Evolutionary conservation across 306 rosid species (phyloP).

Genomic region (Prunus fruticosa): DNA sequence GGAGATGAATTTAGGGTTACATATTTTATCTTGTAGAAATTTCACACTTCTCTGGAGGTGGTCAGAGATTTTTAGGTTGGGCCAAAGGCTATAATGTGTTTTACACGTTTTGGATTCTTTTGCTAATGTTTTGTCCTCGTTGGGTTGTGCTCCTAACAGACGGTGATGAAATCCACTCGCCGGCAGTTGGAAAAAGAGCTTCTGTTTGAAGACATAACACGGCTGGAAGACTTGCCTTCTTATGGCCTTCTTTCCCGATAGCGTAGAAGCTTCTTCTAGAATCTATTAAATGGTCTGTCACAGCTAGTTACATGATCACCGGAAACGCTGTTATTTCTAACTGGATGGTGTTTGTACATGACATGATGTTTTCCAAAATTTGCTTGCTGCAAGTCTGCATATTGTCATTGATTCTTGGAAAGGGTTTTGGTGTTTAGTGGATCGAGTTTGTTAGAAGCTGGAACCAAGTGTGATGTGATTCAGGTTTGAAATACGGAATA

Average conservation of each 20-base stretch:
- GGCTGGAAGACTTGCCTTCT: slow-evolving; percentile 88
- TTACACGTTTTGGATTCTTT: slow-evolving; percentile 5
- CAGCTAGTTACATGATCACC: slow-evolving; percentile 21
- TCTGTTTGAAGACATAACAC: slow-evolving; percentile 60
- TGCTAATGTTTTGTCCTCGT: slow-evolving; percentile 16
- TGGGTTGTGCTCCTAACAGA: slow-evolving; percentile 41
- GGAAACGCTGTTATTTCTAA: slow-evolving; percentile 18
- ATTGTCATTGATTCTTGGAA: slow-evolving; percentile 35
- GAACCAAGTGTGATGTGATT: slow-evolving; percentile 25
- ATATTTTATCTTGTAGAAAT: not conserved
- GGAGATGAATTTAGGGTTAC: not conserved
- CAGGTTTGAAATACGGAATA: slow-evolving; percentile 34
- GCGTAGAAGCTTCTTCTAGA: slow-evolving; percentile 23
- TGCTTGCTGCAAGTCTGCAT: slow-evolving; percentile 30
- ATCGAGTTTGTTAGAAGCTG: slow-evolving; percentile 28
- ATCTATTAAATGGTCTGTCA: slow-evolving; percentile 20
- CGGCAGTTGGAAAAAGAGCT: slow-evolving; percentile 96
- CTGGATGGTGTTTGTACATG: slow-evolving; percentile 52
- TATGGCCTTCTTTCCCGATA: slow-evolving; percentile 74
- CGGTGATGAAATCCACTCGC: slow-evolving; percentile 94
- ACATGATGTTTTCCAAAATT: slow-evolving; percentile 35
- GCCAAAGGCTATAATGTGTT: not conserved
- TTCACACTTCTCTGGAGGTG: not conserved
- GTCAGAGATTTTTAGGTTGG: not conserved
- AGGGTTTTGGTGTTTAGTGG: slow-evolving; percentile 24